Conservation (phyloP, 345 rosid species). For the Corymbia maculata region DNA sequence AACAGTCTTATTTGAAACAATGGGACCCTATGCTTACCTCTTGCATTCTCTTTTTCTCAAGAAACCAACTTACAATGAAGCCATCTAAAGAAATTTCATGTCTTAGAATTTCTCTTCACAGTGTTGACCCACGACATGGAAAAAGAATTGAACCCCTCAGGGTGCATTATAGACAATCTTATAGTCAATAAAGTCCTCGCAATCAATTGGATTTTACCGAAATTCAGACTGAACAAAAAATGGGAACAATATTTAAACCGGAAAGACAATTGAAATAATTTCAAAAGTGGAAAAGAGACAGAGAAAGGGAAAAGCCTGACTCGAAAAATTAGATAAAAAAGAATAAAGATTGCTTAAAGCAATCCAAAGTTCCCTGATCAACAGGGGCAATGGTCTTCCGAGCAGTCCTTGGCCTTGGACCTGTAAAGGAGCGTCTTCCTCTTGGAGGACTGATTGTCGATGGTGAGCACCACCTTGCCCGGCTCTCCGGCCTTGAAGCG, state of each 20-base stretch:
- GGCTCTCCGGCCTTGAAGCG: conserved; percentile 59
- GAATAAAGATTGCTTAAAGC: background rate
- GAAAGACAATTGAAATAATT: background rate
- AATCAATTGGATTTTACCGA: background rate
- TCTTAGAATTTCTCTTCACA: background rate
- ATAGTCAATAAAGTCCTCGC: background rate
- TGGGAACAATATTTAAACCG: background rate
- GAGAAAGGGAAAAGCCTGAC: background rate
- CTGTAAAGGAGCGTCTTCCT: conserved; percentile 90
- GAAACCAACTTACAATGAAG: background rate
- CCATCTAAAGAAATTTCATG: background rate
- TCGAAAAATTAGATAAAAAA: background rate
- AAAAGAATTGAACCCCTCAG: background rate
- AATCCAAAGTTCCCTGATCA: background rate
- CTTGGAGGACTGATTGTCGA: conserved; percentile 69
- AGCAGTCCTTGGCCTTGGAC: conserved; percentile 58
- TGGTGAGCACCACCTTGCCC: conserved; percentile 61
- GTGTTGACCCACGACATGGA: background rate
- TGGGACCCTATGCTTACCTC: background rate
- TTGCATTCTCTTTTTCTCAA: background rate
- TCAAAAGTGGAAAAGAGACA: background rate
- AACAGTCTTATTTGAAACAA: background rate
- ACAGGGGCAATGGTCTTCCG: background rate
- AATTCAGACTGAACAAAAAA: background rate
- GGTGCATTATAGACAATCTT: background rate